Base-by-base conservation (phyloP, 75 land plant species). In the Sequoia sempervirens region DNA sequence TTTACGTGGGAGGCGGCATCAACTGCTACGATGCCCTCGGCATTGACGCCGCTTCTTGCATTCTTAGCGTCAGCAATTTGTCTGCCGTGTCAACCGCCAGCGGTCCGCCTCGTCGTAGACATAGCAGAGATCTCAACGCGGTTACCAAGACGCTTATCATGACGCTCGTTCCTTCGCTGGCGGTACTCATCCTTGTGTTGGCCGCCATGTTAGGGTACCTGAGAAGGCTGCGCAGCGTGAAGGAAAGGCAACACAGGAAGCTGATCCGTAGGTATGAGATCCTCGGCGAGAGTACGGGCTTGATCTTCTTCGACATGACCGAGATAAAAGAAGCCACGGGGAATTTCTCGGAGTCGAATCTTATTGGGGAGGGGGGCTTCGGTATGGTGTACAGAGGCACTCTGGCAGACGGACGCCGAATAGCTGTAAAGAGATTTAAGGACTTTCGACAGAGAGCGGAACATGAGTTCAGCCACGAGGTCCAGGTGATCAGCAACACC, bases 321-420 rank as follows among this genome's bases (percentile, higher is more conserved):
- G 89, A 90, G 84, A 84, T 90, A 17, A 87, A 84, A 72, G 70
- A 83, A 4, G 90, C 89, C 74, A 90, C 87, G 0, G 52, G 75
- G 20, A 56, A 47, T 66, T 90, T 90, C 53, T 50, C 53, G 53
- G 53, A 50, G 15, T 50, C 53, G 53, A 50, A 13, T 3, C 53
- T 50, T 1, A 50, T 50, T 1, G 53, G 53, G 2, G 53, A 50
- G 53, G 53, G 53, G 15, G 12, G 53, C 15, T 50, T 50, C 15
- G 53, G 53, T 2, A 50, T 12, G 53, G 53, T 50, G 53, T 50
- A 50, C 53, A 50, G 14, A 50, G 53, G 53, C 53, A 50, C 53
- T 50, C 53, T 50, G 14, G 2, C 53, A 12, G 15, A 13, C 15
- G 53, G 53, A 50, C 12, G 15, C 15, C 53, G 53, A 50, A 50